phyloP scores from a whole-genome alignment of 768 basidiomycete genomes.

The Macrolepiota dolichaula region DNA sequence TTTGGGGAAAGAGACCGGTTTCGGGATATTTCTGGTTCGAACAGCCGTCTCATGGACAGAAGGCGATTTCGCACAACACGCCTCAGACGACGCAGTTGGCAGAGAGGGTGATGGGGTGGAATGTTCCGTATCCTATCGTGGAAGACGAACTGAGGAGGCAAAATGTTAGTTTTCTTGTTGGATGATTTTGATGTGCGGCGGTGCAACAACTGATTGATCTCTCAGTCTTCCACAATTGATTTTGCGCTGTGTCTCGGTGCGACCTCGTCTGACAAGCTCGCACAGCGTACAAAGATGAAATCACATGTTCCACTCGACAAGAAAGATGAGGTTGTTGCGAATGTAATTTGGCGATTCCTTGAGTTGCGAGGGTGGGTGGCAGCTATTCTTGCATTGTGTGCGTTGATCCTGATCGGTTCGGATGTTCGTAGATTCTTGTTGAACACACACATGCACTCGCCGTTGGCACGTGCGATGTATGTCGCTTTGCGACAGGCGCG shows the following conservation, averaged over 20 bases:
- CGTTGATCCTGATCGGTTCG: slow-evolving; percentile 11
- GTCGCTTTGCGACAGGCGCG: slow-evolving; percentile 72
- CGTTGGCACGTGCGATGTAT: slow-evolving; percentile 90
- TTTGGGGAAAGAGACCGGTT: slow-evolving; percentile 81
- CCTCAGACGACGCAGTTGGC: slow-evolving; percentile 81
- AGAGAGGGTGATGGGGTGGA: slow-evolving; percentile 87
- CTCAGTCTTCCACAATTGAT: slow-evolving; percentile 94
- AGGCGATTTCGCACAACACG: slow-evolving; percentile 68
- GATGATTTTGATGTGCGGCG: slow-evolving; percentile 13
- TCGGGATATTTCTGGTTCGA: slow-evolving; percentile 77
- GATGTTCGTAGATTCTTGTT: slow-evolving; percentile 67
- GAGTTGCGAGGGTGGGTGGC: slow-evolving; percentile 85
- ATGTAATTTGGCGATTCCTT: slow-evolving; percentile 97
- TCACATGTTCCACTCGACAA: slow-evolving; percentile 72
- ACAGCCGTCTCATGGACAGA: slow-evolving; percentile 47
- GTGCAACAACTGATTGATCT: slow-evolving; percentile 6
- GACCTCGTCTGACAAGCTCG: slow-evolving; percentile 76
- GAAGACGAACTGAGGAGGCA: slow-evolving; percentile 95
- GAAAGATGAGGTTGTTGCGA: slow-evolving; percentile 97
- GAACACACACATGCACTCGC: slow-evolving; percentile 85
- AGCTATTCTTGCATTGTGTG: slow-evolving; percentile 3
- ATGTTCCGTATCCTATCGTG: slow-evolving; percentile 77
- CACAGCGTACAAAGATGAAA: slow-evolving; percentile 77
- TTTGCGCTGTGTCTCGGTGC: slow-evolving; percentile 93
- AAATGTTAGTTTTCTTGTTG: slow-evolving; percentile 63